Evolutionary conservation across 306 rosid species (phyloP), one percentile per base, ranked within the genome.

Genomic region (Neltuma alba): DNA sequence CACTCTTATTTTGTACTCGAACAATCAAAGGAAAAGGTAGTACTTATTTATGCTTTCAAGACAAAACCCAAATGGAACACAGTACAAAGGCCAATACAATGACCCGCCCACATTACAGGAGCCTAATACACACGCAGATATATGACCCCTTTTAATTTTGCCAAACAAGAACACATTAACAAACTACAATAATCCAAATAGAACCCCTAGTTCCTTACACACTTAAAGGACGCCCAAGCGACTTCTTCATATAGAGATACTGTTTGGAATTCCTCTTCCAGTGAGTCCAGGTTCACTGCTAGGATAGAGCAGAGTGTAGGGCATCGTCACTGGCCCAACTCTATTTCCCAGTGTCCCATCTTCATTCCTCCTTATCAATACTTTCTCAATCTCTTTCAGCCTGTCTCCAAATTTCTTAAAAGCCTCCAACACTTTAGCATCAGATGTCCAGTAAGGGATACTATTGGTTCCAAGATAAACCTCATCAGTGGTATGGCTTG

Each of bases 221-320:
- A 50, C 27, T 48, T 16, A 18, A 47, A 8, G 28, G 21, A 47
- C 1, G 3, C 21, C 21, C 21, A 47, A 55, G 60, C 33, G 25
- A 10, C 14, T 2, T 1, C 70, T 34, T 66, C 48, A 66, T 4
- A 66, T 66, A 38, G 72, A 66, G 18, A 66, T 38, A 38, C 72
- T 66, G 9, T 66, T 66, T 16, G 72, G 72, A 37, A 66, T 66
- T 66, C 72, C 72, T 66, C 48, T 66, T 2, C 18, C 47, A 0
- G 72, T 66, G 2, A 66, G 18, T 66, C 72, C 48, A 20, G 16
- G 31, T 4, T 36, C 48, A 66, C 72, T 66, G 9, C 28, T 36
- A 21, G 31, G 72, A 66, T 66, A 66, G 1, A 66, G 48, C 31
- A 37, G 2, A 10, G 72, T 66, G 9, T 66, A 66, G 3, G 72